A percentile compares a stretch with the other conserved stretches of the same genome.
phyloP scores from a whole-genome alignment of 1,139 yeast genomes.

The Entelexis sorbosivorans region DNA sequence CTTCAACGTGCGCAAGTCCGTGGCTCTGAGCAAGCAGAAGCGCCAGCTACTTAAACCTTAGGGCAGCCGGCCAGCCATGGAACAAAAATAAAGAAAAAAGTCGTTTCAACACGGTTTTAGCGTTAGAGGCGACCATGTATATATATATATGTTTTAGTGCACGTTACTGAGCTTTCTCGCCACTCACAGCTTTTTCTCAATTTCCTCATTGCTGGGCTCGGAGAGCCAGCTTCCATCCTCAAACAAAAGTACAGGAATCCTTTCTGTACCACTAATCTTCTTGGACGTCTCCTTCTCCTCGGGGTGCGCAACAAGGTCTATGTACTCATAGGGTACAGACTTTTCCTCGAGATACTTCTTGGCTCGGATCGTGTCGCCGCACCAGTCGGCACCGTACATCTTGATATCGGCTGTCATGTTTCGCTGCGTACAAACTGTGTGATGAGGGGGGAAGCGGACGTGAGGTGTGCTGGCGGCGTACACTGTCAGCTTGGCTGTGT shows the following conservation, averaged over 20 bases:
- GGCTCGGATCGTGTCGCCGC: slow-evolving; percentile 24
- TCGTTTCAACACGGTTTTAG: neutral
- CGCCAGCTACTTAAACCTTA: slow-evolving; percentile 21
- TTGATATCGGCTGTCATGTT: slow-evolving; percentile 7
- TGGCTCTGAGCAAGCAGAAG: slow-evolving; percentile 48
- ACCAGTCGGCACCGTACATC: slow-evolving; percentile 25
- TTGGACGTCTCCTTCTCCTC: slow-evolving; percentile 19
- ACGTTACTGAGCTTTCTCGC: too few species aligned
- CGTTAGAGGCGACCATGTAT: neutral
- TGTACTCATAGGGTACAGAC: slow-evolving; percentile 18
- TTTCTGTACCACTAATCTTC: slow-evolving; percentile 19
- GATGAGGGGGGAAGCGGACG: neutral
- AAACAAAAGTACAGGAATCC: slow-evolving; percentile 22
- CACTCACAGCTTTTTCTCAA: slow-evolving; percentile 10
- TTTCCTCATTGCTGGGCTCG: slow-evolving; percentile 23
- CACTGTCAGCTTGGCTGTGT: neutral
- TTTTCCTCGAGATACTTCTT: slow-evolving; percentile 16
- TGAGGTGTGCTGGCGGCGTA: too few species aligned
- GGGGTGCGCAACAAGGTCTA: slow-evolving; percentile 22
- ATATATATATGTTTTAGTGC: neutral
- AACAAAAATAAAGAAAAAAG: neutral
- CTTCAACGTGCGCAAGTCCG: slow-evolving; percentile 67
- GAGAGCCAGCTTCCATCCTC: slow-evolving; percentile 19
- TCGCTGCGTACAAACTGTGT: too few species aligned
- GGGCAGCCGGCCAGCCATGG: neutral